Percentiles rank a stretch among this genome's conserved stretches.
Evolutionary conservation across 306 rosid genomes (phyloP).

Genomic region (Prosopis cineraria): DNA sequence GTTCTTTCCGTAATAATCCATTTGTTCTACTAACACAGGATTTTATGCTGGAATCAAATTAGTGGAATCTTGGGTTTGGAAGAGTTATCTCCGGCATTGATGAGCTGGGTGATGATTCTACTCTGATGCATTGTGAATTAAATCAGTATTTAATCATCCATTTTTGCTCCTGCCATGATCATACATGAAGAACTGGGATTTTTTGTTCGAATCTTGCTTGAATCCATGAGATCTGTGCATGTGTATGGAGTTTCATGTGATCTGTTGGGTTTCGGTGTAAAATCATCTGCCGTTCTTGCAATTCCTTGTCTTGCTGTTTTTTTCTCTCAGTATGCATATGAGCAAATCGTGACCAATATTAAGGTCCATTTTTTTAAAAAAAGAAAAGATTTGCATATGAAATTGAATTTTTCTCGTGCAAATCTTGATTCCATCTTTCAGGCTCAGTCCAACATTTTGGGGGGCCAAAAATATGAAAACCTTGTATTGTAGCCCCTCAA

Average conservation of each 20-base stretch:
- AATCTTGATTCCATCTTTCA: background rate
- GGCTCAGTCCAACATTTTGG: background rate
- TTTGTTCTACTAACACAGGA: constrained; percentile 36
- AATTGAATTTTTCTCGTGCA: background rate
- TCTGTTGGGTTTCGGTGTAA: constrained; percentile 25
- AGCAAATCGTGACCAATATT: constrained; percentile 24
- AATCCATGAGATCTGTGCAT: constrained; percentile 3
- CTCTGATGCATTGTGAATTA: constrained; percentile 13
- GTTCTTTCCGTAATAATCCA: constrained; percentile 20
- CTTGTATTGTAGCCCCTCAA: too few species aligned
- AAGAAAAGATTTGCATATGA: constrained; percentile 28
- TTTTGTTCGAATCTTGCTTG: constrained; percentile 22
- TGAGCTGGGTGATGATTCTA: constrained; percentile 11
- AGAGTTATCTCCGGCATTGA: constrained; percentile 32
- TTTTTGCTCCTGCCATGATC: constrained; percentile 27
- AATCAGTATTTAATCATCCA: constrained; percentile 23
- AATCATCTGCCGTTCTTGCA: background rate
- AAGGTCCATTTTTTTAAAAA: constrained; percentile 4
- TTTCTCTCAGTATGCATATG: constrained; percentile 30
- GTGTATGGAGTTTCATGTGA: background rate
- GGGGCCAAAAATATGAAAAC: background rate
- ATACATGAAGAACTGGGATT: constrained; percentile 27
- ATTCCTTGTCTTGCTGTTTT: background rate
- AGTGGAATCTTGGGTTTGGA: background rate
- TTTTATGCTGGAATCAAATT: constrained; percentile 24